These are phyloP conservation scores for Colletotrichum higginsianum DNA, from an alignment of 2,329 filamentous ascomycete genomes.

Conservation along the genomic window DNA sequence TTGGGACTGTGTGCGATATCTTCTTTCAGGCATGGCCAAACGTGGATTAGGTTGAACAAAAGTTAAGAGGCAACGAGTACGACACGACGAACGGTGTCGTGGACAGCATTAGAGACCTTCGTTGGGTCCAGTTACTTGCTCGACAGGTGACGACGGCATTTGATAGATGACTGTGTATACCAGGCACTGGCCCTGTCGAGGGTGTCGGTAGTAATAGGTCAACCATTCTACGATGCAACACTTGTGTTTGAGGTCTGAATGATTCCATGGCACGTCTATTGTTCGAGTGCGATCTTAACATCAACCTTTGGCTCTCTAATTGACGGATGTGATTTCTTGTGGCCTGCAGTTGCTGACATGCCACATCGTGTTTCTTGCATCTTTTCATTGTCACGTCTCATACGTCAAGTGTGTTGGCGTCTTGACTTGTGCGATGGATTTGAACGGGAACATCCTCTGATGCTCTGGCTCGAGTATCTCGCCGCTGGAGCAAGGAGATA, in stretches of 20 bases:
- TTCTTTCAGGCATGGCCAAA: conserved; percentile 40
- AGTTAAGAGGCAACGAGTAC: conserved; percentile 37
- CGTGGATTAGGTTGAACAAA: conserved; percentile 42
- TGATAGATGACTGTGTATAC: conserved; percentile 39
- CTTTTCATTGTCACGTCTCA: neutral
- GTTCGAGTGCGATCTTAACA: neutral
- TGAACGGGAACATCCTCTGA: too few species aligned
- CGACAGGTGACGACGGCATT: conserved; percentile 22
- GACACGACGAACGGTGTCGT: conserved; percentile 34
- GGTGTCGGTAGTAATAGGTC: conserved; percentile 35
- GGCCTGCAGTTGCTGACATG: neutral
- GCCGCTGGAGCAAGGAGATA: too few species aligned
- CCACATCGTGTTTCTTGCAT: neutral
- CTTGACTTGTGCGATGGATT: neutral
- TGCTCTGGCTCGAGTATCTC: neutral
- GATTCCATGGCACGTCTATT: neutral
- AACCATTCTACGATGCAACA: conserved; percentile 13
- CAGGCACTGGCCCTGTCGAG: conserved; percentile 18
- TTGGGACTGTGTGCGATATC: conserved; percentile 30
- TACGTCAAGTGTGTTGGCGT: neutral
- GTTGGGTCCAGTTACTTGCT: conserved; percentile 37
- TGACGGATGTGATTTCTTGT: too few species aligned
- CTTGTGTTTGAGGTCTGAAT: neutral
- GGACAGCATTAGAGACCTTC: conserved; percentile 38
- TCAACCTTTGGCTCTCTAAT: neutral